A percentile compares a stretch with the other conserved stretches of the same genome.
Conservation (phyloP, 2,329 filamentous ascomycete genomes). For the Fusarium musae region DNA sequence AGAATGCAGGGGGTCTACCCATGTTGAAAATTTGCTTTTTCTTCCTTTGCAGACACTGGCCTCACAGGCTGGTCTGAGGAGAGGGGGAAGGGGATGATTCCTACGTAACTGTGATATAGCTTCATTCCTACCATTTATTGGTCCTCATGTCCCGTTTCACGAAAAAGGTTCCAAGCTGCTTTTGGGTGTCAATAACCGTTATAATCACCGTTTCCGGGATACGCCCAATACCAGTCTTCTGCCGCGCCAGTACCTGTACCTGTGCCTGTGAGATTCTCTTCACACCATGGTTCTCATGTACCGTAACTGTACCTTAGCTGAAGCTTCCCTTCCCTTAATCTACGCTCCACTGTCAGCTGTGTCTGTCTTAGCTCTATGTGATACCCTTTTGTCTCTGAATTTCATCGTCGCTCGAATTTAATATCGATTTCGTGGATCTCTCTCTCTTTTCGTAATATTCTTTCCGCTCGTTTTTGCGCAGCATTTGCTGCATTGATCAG, state of each 20-base stretch:
- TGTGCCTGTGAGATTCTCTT: conserved; percentile 4
- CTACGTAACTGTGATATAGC: background rate
- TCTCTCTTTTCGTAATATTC: background rate
- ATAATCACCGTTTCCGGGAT: conserved; percentile 6
- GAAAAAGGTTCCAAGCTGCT: background rate
- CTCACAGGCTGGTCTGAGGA: background rate
- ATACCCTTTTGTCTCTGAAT: background rate
- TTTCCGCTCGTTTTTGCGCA: background rate
- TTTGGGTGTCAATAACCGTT: conserved; percentile 20
- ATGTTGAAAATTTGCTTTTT: background rate
- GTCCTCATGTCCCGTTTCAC: background rate
- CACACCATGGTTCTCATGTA: background rate
- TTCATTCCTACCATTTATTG: background rate
- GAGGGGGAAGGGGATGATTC: background rate
- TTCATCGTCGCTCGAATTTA: background rate
- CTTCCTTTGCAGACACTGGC: background rate
- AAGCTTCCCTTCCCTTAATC: conserved; percentile 3
- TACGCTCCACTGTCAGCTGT: conserved; percentile 3
- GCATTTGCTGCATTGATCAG: conserved; percentile 5
- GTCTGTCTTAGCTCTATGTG: background rate
- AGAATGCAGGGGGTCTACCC: background rate
- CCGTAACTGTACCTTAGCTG: background rate
- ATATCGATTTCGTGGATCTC: conserved; percentile 1
- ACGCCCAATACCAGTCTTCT: background rate
- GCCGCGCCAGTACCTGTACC: background rate